Conservation (phyloP, 495 filamentous ascomycete genomes). For the Aspergillus leporis region DNA sequence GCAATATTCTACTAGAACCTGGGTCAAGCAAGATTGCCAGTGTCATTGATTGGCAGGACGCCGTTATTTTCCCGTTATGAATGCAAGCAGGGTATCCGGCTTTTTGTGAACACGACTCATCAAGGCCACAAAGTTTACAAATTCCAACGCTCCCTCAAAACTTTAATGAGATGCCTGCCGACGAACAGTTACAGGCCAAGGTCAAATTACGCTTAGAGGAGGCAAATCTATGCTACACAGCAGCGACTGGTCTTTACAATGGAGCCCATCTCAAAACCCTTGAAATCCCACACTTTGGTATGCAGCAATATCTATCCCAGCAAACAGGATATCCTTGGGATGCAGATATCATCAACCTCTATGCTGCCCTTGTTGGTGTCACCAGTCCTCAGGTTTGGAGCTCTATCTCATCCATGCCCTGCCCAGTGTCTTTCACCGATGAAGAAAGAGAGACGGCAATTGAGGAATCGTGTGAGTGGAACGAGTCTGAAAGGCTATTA, state of each 20-base stretch:
- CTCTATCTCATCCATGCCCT: slow-evolving; percentile 24
- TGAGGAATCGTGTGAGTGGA: slow-evolving; percentile 37
- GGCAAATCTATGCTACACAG: slow-evolving; percentile 42
- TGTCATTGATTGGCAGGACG: slow-evolving; percentile 40
- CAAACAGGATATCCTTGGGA: slow-evolving; percentile 40
- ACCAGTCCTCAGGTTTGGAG: slow-evolving; percentile 32
- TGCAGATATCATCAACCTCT: slow-evolving; percentile 36
- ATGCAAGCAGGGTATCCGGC: slow-evolving; percentile 41
- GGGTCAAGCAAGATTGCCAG: slow-evolving; percentile 32
- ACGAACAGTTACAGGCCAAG: slow-evolving; percentile 29
- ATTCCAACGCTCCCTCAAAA: slow-evolving; percentile 32
- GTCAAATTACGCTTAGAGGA: slow-evolving; percentile 32
- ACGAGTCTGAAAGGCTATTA: slow-evolving; percentile 35
- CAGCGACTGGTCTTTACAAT: slow-evolving; percentile 35
- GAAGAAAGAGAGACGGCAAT: slow-evolving; percentile 31
- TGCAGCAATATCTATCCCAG: slow-evolving; percentile 35
- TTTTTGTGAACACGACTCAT: slow-evolving; percentile 39
- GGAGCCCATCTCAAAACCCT: slow-evolving; percentile 27
- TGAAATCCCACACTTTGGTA: slow-evolving; percentile 29
- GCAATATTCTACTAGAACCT: slow-evolving; percentile 34
- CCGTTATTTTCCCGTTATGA: slow-evolving; percentile 30
- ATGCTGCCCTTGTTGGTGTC: slow-evolving; percentile 36
- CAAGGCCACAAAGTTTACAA: slow-evolving; percentile 30
- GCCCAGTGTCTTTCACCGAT: slow-evolving; percentile 30
- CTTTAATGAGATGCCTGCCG: slow-evolving; percentile 29